Evolutionary conservation across 2,329 filamentous ascomycete species (phyloP).

Genomic region (Aspergillus phoenicis): DNA sequence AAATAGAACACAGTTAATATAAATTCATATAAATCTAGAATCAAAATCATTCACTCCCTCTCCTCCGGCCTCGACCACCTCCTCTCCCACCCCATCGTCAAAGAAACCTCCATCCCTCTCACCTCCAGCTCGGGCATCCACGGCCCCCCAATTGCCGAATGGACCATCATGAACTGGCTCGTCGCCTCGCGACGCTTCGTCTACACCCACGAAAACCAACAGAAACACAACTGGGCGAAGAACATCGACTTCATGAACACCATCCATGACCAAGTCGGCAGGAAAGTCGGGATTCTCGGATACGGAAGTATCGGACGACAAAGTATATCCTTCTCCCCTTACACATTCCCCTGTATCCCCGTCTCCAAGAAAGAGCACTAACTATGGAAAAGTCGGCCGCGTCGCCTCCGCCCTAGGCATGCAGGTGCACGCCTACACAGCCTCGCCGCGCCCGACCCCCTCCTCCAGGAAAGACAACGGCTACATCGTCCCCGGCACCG

Average conservation of each 20-base stretch:
- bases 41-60: conserved; percentile 59
- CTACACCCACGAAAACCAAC: conserved; percentile 60
- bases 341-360: not conserved
- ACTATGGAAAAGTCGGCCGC: conserved; percentile 48
- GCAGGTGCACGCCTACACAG: conserved; percentile 74
- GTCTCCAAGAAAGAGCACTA: not conserved
- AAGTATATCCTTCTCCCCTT: conserved; percentile 40
- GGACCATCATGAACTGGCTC: conserved; percentile 65
- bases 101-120: conserved; percentile 54
- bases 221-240: conserved; percentile 54
- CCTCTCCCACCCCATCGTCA: conserved; percentile 56
- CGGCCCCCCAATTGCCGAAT: conserved; percentile 68
- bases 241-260: conserved; percentile 24
- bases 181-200: conserved; percentile 60
- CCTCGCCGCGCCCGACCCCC: conserved; percentile 66
- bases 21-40: conserved; percentile 21
- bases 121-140: conserved; percentile 60
- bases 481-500: conserved; percentile 70
- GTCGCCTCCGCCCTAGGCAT: conserved; percentile 69
- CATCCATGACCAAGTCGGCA: conserved; percentile 58
- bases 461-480: conserved; percentile 65
- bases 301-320: conserved; percentile 66
- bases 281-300: conserved; percentile 61
- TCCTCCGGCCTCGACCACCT: conserved; percentile 62
- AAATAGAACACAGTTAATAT: conserved; percentile 9